These are phyloP conservation scores for Primulina tabacum DNA, from an alignment of 257 asterid genomes.

Conservation along the genomic window DNA sequence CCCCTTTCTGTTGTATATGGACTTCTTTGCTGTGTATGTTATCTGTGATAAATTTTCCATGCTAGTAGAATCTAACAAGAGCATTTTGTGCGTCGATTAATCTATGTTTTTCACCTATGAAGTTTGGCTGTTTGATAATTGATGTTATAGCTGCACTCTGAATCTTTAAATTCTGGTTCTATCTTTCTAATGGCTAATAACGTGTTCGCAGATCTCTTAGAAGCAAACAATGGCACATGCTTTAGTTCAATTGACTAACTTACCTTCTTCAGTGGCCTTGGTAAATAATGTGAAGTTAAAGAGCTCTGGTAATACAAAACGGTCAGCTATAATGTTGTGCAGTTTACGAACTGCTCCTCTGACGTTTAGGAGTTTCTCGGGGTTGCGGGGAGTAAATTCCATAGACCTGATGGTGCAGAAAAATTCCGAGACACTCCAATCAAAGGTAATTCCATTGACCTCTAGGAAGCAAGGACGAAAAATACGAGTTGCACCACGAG, in stretches of 20 bases:
- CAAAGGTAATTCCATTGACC: conserved; percentile 56
- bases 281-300: conserved; percentile 32
- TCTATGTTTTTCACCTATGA: conserved; percentile 27
- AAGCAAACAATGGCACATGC: conserved; percentile 37
- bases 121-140: neutral
- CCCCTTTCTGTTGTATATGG: neutral
- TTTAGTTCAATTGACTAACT: conserved; percentile 33
- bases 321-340: conserved; percentile 52
- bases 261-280: conserved; percentile 22
- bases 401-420: conserved; percentile 49
- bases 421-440: conserved; percentile 51
- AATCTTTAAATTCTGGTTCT: neutral
- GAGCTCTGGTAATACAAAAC: conserved; percentile 43
- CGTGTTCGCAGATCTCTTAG: conserved; percentile 22
- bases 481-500: conserved; percentile 55
- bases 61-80: too few relatives aligned
- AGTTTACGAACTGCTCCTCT: conserved; percentile 35
- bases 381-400: conserved; percentile 70
- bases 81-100: neutral
- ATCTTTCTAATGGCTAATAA: conserved; percentile 12
- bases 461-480: conserved; percentile 43
- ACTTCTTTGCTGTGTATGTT: conserved; percentile 9
- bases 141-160: neutral
- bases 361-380: conserved; percentile 52
- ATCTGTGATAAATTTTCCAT: neutral